phyloP scores from a whole-genome alignment of 805 yeast genomes.

The Yarrowia yakushimensis region DNA sequence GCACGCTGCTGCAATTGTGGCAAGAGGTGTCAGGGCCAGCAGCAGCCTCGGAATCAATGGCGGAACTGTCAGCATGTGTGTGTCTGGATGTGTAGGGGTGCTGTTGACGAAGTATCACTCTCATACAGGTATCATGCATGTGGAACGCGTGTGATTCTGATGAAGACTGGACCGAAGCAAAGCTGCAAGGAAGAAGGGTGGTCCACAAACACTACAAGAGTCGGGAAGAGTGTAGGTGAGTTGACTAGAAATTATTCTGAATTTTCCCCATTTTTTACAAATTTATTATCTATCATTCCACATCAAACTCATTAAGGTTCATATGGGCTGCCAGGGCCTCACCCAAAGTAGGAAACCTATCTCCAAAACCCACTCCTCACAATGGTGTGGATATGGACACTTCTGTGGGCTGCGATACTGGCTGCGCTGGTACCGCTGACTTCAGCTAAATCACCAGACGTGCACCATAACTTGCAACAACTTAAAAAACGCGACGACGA shows the following conservation, averaged over 20 bases:
- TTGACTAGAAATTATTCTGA: no score
- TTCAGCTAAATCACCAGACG: not conserved
- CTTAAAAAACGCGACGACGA: slow-evolving; percentile 12
- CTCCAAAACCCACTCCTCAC: not conserved
- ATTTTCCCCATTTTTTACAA: not conserved
- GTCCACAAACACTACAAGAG: no score
- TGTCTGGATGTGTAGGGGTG: not conserved
- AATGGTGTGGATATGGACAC: slow-evolving; percentile 20
- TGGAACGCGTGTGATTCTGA: not conserved
- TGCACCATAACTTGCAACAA: not conserved
- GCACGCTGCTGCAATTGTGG: slow-evolving; percentile 1
- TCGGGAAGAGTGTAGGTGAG: no score
- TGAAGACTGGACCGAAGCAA: no score
- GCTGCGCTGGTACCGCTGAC: not conserved
- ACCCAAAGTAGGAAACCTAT: not conserved
- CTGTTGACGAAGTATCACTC: not conserved
- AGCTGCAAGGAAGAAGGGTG: no score
- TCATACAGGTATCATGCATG: not conserved
- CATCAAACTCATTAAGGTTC: not conserved
- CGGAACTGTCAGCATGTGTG: slow-evolving; percentile 6
- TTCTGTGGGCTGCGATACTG: slow-evolving; percentile 1
- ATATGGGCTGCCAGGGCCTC: not conserved
- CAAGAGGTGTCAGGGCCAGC: slow-evolving; percentile 13
- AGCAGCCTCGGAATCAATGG: slow-evolving; percentile 1
- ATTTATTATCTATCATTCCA: not conserved